Evolutionary conservation across 1,284 basidiomycete genomes (phyloP).

Genomic region (Hortiboletus rubellus): DNA sequence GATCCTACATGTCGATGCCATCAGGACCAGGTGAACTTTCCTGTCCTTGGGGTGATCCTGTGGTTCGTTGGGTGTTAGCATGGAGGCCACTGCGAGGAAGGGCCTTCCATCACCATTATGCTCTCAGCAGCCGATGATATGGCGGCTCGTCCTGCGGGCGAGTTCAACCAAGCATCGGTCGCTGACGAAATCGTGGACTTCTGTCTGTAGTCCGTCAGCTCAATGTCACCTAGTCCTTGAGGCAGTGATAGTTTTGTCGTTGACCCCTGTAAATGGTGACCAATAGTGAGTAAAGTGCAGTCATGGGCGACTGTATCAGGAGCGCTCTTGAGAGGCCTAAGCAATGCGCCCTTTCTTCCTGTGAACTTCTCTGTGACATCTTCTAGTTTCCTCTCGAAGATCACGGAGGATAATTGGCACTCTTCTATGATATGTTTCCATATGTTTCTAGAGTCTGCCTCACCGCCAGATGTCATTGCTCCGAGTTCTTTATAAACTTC

Average conservation of each 20-base stretch:
- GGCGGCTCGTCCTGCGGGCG: not conserved
- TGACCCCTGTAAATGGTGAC: not conserved
- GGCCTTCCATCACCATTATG: not conserved
- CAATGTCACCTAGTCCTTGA: constrained; percentile 4
- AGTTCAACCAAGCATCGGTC: not conserved
- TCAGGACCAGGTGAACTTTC: no score
- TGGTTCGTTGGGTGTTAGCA: no score
- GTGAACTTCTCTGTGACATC: not conserved
- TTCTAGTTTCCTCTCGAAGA: not conserved
- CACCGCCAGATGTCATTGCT: not conserved
- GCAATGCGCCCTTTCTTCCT: not conserved
- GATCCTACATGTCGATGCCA: no score
- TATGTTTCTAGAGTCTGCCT: not conserved
- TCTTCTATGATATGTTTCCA: not conserved
- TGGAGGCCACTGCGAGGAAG: no score
- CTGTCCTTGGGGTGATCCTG: no score
- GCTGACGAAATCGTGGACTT: not conserved
- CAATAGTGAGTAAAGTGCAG: not conserved
- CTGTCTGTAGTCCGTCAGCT: not conserved
- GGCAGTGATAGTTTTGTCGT: not conserved
- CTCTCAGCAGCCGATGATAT: not conserved
- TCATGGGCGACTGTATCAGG: not conserved
- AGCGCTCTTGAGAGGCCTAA: not conserved
- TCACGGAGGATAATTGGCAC: not conserved
- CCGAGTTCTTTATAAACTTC: not conserved